Evolutionary conservation across 805 yeast genomes (phyloP).

Genomic region (Lachancea nothofagi): DNA sequence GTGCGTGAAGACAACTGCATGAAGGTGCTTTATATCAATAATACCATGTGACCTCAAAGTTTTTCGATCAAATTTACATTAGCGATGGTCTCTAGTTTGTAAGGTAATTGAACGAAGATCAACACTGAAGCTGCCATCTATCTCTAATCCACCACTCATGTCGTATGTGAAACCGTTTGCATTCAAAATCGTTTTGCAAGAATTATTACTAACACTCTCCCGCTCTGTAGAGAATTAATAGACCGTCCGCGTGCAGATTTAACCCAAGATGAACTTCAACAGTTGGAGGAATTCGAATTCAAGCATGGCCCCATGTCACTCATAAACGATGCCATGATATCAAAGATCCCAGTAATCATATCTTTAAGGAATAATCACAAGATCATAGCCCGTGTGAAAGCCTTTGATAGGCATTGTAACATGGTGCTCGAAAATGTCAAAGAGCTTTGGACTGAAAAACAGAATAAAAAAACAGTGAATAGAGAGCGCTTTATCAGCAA

Average conservation of each 20-base stretch:
- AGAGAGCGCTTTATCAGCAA: constrained; percentile 80
- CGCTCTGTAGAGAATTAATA: constrained; percentile 4
- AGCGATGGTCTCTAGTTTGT: neutral
- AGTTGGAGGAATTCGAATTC: constrained; percentile 84
- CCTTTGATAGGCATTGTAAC: constrained; percentile 94
- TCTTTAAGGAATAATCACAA: constrained; percentile 92
- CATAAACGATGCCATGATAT: constrained; percentile 74
- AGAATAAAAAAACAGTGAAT: constrained; percentile 52
- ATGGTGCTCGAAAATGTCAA: constrained; percentile 88
- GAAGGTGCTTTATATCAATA: neutral
- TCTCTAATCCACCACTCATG: neutral
- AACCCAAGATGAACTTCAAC: constrained; percentile 70
- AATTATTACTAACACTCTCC: constrained; percentile 3
- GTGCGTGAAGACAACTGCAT: constrained; percentile 44
- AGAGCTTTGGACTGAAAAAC: constrained; percentile 72
- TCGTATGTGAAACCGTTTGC: constrained; percentile 2
- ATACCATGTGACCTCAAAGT: neutral
- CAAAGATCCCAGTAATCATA: constrained; percentile 72
- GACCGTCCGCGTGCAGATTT: constrained; percentile 77
- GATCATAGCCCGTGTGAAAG: constrained; percentile 81
- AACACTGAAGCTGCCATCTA: neutral
- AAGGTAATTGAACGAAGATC: neutral
- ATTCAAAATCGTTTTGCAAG: neutral
- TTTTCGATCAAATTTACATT: neutral
- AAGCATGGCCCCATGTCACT: constrained; percentile 86